Percentiles rank a stretch among this genome's conserved stretches.
Conservation (phyloP, 2,329 filamentous ascomycete genomes). For the Mollisia scopiformis region DNA sequence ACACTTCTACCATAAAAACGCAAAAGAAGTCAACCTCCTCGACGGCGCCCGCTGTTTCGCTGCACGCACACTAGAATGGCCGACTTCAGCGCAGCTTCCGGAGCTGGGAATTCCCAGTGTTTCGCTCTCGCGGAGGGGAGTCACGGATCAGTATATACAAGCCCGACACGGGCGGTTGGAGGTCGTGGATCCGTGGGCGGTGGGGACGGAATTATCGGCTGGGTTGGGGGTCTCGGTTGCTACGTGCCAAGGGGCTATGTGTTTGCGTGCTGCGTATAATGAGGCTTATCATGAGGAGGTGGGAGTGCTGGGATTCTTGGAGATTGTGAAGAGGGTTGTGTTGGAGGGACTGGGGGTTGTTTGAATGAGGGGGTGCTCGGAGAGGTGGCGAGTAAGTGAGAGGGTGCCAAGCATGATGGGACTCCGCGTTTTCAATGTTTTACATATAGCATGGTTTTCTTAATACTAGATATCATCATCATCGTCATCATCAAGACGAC, state of each 20-base stretch:
- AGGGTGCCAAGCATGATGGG: too few species aligned
- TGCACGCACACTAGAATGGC: not conserved
- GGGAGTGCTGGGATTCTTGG: conserved; percentile 6
- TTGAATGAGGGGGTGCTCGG: too few species aligned
- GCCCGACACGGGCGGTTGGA: not conserved
- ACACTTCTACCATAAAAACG: too few species aligned
- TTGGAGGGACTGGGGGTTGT: conserved; percentile 7
- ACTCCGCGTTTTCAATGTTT: too few species aligned
- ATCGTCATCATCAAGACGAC: too few species aligned
- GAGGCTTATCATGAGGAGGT: conserved; percentile 8
- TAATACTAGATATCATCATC: too few species aligned
- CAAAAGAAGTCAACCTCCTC: conserved; percentile 6
- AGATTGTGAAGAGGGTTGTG: conserved; percentile 4
- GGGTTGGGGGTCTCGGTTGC: conserved; percentile 8
- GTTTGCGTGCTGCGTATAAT: conserved; percentile 12
- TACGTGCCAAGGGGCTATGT: conserved; percentile 6
- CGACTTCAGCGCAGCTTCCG: not conserved
- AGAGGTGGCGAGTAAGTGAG: too few species aligned
- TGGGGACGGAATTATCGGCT: conserved; percentile 11
- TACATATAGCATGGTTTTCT: too few species aligned
- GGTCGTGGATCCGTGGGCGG: conserved; percentile 6
- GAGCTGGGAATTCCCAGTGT: conserved; percentile 3
- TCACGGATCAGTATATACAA: conserved; percentile 10
- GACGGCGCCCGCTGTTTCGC: conserved; percentile 6
- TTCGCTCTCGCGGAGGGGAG: conserved; percentile 10